phyloP scores from a whole-genome alignment of 176 grass and related monocot species.

The Puya raimondii region DNA sequence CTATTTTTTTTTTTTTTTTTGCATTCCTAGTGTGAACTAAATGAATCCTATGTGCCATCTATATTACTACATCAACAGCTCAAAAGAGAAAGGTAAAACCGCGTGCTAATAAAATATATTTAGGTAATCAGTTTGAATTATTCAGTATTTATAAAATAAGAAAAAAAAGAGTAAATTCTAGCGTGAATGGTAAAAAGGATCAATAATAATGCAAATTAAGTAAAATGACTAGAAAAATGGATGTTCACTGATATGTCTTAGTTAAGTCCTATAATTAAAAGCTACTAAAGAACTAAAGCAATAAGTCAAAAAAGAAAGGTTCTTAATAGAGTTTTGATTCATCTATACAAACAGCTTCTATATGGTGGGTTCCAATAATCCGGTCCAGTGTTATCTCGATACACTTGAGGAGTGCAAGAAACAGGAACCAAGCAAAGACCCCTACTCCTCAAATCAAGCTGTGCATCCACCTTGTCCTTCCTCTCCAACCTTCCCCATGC shows the following conservation, averaged over 20 bases:
- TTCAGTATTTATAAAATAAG: too few relatives aligned
- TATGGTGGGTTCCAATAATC: constrained; percentile 86
- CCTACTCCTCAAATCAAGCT: constrained; percentile 58
- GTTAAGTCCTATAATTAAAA: not conserved
- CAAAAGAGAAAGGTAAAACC: too few relatives aligned
- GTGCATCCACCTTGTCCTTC: constrained; percentile 42
- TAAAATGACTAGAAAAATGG: not conserved
- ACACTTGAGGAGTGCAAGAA: constrained; percentile 53
- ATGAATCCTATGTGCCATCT: too few relatives aligned
- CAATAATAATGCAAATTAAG: not conserved
- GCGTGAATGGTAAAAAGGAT: not conserved
- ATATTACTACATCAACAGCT: too few relatives aligned
- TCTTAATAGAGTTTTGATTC: constrained; percentile 6
- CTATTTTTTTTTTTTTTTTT: too few relatives aligned
- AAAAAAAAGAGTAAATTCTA: too few relatives aligned
- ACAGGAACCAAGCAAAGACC: constrained; percentile 85
- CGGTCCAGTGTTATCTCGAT: constrained; percentile 50
- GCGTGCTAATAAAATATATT: too few relatives aligned
- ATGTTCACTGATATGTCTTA: not conserved
- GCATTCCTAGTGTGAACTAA: too few relatives aligned
- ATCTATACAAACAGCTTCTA: constrained; percentile 70
- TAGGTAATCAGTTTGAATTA: too few relatives aligned
- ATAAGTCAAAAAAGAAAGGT: not conserved
- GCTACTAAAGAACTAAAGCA: not conserved
- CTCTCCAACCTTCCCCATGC: constrained; percentile 46